phyloP scores from a whole-genome alignment of 129 eudicot species.

The Scalesia atractyloides region DNA sequence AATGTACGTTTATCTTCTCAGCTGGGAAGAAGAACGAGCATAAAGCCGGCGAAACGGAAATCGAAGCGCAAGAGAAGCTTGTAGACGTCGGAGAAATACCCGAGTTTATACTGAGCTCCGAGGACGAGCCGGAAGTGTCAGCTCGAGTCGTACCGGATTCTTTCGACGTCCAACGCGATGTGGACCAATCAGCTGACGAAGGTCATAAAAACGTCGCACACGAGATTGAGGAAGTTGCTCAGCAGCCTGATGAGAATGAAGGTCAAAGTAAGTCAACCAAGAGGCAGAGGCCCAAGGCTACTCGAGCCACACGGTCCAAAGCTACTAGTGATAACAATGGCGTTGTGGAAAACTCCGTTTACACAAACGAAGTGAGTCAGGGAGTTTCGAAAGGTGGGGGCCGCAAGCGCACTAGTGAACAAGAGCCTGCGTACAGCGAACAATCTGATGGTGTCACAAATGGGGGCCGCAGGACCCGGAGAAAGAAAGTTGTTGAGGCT shows the following conservation, averaged over 20 bases:
- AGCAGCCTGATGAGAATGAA: slow-evolving; percentile 47
- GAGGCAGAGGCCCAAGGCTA: slow-evolving; percentile 44
- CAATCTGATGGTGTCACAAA: slow-evolving; percentile 60
- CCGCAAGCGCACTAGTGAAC: slow-evolving; percentile 50
- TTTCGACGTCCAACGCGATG: slow-evolving; percentile 50
- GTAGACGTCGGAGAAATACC: slow-evolving; percentile 49
- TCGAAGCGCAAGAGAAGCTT: slow-evolving; percentile 35
- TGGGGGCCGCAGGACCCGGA: slow-evolving; percentile 64
- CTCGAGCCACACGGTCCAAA: slow-evolving; percentile 29
- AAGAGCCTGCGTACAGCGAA: slow-evolving; percentile 50
- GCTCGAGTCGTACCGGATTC: slow-evolving; percentile 50
- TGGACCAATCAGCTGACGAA: slow-evolving; percentile 43
- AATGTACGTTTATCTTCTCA: slow-evolving; percentile 75
- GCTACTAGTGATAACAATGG: slow-evolving; percentile 44
- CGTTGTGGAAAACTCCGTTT: slow-evolving; percentile 43
- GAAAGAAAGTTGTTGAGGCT: slow-evolving; percentile 49
- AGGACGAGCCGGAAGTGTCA: slow-evolving; percentile 51
- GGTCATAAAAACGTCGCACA: slow-evolving; percentile 29
- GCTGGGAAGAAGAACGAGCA: slow-evolving; percentile 65
- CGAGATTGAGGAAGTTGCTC: slow-evolving; percentile 50
- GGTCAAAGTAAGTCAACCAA: slow-evolving; percentile 41
- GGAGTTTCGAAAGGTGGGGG: slow-evolving; percentile 51
- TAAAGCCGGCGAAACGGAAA: slow-evolving; percentile 27
- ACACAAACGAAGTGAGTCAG: slow-evolving; percentile 29
- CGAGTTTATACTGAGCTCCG: slow-evolving; percentile 36